A percentile compares a stretch with the other conserved stretches of the same genome.
phyloP scores from a whole-genome alignment of 75 land plant species.

The Larix kaempferi region DNA sequence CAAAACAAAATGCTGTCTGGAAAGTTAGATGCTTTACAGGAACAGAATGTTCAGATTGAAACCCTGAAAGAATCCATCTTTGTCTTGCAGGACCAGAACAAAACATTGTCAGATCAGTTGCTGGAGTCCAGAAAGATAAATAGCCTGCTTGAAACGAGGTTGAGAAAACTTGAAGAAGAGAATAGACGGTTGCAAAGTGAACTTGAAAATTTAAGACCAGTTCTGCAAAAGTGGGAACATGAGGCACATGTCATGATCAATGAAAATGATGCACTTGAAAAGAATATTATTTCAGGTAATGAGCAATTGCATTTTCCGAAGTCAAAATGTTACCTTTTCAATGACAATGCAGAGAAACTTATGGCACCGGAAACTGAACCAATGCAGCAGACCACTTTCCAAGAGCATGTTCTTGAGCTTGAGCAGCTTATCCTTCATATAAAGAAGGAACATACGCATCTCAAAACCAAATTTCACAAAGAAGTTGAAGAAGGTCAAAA shows the following conservation, averaged over 20 bases:
- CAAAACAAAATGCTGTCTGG: not conserved
- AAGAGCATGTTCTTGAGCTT: not conserved
- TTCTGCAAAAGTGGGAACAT: conserved; percentile 1
- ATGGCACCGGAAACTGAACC: not conserved
- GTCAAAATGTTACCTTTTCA: not conserved
- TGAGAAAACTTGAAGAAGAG: not conserved
- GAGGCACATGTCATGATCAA: not conserved
- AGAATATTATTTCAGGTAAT: not conserved
- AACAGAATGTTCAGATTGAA: conserved; percentile 1
- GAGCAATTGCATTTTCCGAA: not conserved
- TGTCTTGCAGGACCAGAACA: not conserved
- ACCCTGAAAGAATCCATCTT: not conserved
- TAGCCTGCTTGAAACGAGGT: not conserved
- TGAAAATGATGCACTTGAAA: conserved; percentile 4
- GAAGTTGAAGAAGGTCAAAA: conserved; percentile 2
- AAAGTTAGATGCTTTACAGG: conserved; percentile 2
- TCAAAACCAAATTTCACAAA: not conserved
- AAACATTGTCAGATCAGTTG: not conserved
- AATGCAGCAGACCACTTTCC: not conserved
- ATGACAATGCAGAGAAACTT: not conserved
- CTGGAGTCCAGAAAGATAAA: not conserved
- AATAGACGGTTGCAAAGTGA: conserved; percentile 4
- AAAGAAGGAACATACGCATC: not conserved
- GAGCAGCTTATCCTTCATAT: conserved; percentile 3
- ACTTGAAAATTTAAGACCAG: not conserved